Evolutionary conservation across 257 asterid genomes (phyloP).

Genomic region (Fraxinus cuspidata): DNA sequence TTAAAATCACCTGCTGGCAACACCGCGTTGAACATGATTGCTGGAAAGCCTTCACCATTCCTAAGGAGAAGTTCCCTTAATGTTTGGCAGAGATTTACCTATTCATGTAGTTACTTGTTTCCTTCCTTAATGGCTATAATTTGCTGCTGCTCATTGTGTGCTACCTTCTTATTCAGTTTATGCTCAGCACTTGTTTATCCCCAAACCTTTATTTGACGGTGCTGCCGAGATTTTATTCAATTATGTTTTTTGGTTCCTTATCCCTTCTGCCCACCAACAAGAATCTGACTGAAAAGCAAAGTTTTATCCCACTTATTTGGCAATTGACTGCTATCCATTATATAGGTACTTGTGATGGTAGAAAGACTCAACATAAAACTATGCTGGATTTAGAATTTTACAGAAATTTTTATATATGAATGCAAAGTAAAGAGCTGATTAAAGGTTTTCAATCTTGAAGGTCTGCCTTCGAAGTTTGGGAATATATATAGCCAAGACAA

Average conservation of each 20-base stretch:
- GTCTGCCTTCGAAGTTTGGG: constrained; percentile 30
- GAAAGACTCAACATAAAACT: not conserved
- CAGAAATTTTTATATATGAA: not conserved
- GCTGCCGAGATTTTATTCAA: not conserved
- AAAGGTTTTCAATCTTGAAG: constrained; percentile 25
- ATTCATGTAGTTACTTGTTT: constrained; percentile 27
- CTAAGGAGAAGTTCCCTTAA: constrained; percentile 28
- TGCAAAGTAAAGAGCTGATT: constrained; percentile 8
- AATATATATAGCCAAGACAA: constrained; percentile 15
- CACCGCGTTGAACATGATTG: constrained; percentile 35
- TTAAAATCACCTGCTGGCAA: constrained; percentile 34
- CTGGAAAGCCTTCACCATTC: constrained; percentile 34
- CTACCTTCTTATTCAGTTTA: no score
- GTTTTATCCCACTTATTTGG: not conserved
- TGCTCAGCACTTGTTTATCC: not conserved
- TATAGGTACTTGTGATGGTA: not conserved
- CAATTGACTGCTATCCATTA: not conserved
- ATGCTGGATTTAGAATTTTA: not conserved
- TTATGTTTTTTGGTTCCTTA: not conserved
- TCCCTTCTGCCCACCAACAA: not conserved
- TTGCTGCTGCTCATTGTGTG: not conserved
- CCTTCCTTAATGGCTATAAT: not conserved
- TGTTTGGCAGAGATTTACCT: constrained; percentile 29
- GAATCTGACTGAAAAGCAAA: not conserved
- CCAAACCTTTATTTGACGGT: not conserved